phyloP scores from a whole-genome alignment of 2,329 filamentous ascomycete genomes.

The Aulographum hederae region DNA sequence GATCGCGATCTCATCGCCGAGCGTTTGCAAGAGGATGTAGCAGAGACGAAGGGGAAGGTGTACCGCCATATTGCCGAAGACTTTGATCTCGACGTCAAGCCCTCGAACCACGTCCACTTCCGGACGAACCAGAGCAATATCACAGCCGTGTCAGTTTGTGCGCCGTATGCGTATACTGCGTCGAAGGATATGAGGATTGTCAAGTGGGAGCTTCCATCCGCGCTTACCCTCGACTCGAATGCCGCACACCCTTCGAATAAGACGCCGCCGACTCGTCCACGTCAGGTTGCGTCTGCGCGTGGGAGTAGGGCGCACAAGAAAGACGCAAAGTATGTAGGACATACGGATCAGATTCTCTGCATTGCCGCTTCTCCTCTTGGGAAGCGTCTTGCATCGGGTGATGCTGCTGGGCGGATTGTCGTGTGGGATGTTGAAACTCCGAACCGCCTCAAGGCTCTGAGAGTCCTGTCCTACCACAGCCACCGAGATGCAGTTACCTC shows the following conservation, averaged over 20 bases:
- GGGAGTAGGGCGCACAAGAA: slow-evolving; percentile 29
- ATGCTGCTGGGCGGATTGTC: slow-evolving; percentile 65
- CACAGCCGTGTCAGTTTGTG: slow-evolving; percentile 62
- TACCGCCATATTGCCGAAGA: slow-evolving; percentile 64
- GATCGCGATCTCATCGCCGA: slow-evolving; percentile 86
- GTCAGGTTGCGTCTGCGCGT: slow-evolving; percentile 42
- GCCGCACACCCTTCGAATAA: slow-evolving; percentile 34
- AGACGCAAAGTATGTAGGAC: slow-evolving; percentile 47
- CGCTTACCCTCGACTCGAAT: slow-evolving; percentile 22
- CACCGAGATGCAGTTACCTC: slow-evolving; percentile 78
- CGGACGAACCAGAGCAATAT: slow-evolving; percentile 60
- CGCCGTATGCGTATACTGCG: slow-evolving; percentile 73
- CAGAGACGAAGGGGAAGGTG: slow-evolving; percentile 77
- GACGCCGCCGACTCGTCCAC: slow-evolving; percentile 42
- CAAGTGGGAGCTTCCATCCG: slow-evolving; percentile 72
- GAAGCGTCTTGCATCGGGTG: slow-evolving; percentile 79
- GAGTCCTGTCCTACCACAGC: slow-evolving; percentile 26
- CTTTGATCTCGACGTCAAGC: slow-evolving; percentile 50
- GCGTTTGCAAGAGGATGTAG: slow-evolving; percentile 74
- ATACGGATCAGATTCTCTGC: slow-evolving; percentile 62
- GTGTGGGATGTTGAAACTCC: slow-evolving; percentile 53
- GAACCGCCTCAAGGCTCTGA: background rate
- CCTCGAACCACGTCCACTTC: slow-evolving; percentile 53
- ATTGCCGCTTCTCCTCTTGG: slow-evolving; percentile 81
- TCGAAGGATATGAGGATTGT: slow-evolving; percentile 70